Conservation (phyloP, 1,284 basidiomycete genomes). For the Cryptococcus sp. region DNA sequence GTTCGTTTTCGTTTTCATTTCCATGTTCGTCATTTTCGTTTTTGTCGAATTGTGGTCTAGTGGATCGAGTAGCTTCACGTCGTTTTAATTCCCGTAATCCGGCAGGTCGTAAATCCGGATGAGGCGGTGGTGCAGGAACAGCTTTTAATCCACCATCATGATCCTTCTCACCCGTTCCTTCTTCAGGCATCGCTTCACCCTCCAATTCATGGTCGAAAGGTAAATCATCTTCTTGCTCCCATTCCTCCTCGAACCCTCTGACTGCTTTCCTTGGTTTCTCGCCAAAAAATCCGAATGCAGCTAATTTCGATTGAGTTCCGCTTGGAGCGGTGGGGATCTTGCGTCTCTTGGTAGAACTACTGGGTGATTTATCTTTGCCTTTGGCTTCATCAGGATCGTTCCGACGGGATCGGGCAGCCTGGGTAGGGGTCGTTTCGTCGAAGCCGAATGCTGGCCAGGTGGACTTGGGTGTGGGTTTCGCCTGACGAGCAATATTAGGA, state of each 20-base stretch:
- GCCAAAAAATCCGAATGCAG: slow-evolving; percentile 32
- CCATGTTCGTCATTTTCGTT: not conserved
- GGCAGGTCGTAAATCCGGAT: slow-evolving; percentile 30
- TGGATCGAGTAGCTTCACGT: too few relatives aligned
- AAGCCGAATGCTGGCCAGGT: not conserved
- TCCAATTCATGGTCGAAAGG: slow-evolving; percentile 5
- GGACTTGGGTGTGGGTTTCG: not conserved
- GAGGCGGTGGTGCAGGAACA: slow-evolving; percentile 34
- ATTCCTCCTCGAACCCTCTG: slow-evolving; percentile 21
- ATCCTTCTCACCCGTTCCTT: not conserved
- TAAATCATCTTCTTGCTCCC: slow-evolving; percentile 31
- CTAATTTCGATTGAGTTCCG: slow-evolving; percentile 21
- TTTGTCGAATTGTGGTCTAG: not conserved
- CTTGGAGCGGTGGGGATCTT: not conserved
- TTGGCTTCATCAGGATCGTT: not conserved
- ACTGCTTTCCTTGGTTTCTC: not conserved
- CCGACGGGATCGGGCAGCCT: not conserved
- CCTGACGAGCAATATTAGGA: not conserved
- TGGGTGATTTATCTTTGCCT: not conserved
- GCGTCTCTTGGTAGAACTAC: slow-evolving; percentile 1
- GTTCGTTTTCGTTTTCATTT: not conserved
- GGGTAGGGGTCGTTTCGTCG: not conserved
- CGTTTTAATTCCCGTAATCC: slow-evolving; percentile 28
- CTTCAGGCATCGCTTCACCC: not conserved
- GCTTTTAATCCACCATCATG: slow-evolving; percentile 3